Evolutionary conservation across 2,329 filamentous ascomycete species (phyloP).

Genomic region (Pseudocercospora crystallina): DNA sequence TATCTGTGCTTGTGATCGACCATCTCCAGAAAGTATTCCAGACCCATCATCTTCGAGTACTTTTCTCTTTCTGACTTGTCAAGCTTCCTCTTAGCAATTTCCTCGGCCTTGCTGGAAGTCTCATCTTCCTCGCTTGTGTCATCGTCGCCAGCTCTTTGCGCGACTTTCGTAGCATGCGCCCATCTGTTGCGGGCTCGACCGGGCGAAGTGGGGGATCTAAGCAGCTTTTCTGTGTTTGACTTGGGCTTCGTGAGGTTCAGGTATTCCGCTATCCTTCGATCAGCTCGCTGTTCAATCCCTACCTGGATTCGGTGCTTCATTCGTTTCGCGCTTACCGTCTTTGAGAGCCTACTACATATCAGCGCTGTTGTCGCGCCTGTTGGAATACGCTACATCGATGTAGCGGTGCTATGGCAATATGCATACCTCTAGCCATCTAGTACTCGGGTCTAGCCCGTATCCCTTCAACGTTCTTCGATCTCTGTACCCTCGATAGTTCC

Average conservation of each 20-base stretch:
- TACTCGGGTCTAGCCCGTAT: conserved; percentile 65
- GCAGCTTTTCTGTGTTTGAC: conserved; percentile 39
- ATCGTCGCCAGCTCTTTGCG: conserved; percentile 70
- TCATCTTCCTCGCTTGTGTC: conserved; percentile 50
- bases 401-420: conserved; percentile 13
- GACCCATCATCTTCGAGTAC: conserved; percentile 74
- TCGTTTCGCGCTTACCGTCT: conserved; percentile 29
- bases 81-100: conserved; percentile 35
- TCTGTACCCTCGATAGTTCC: conserved; percentile 76
- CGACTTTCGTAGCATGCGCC: conserved; percentile 71
- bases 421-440: conserved; percentile 68
- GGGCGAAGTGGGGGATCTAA: conserved; percentile 12
- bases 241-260: conserved; percentile 50
- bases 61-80: conserved; percentile 60
- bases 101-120: conserved; percentile 36
- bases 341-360: conserved; percentile 30
- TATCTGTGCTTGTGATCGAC: conserved; percentile 73
- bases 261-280: conserved; percentile 50
- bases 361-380: conserved; percentile 2
- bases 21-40: conserved; percentile 85
- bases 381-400: neutral
- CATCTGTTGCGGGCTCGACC: conserved; percentile 62
- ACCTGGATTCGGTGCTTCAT: too few relatives aligned
- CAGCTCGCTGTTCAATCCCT: conserved; percentile 18
- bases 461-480: conserved; percentile 69